Evolutionary conservation across 768 basidiomycete genomes (phyloP), one percentile per base, ranked within the genome.

Genomic region (Pleurotus cornucopiae): DNA sequence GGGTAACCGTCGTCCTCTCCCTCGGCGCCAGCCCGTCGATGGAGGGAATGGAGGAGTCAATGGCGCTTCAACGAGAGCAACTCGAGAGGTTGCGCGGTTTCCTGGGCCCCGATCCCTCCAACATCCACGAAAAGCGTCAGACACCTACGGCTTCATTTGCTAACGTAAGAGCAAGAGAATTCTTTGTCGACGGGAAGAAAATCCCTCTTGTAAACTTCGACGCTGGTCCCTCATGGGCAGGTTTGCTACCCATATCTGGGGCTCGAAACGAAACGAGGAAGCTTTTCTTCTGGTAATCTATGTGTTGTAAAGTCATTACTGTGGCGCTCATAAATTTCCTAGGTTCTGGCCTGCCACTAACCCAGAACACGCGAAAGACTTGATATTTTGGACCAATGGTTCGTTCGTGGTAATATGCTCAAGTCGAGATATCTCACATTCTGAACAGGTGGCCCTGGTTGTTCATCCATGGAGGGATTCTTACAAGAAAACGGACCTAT

Each of bases 261-360:
- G 72, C 75, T 6, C 60, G 77, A 6, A 70, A 82, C 38, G 86
- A 88, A 65, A 84, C 85, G 0, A 76, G 85, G 39, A 79, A 88
- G 67, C 76, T 86, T 18, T 72, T 74, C 63, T 76, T 76, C 63
- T 76, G 75, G 74, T 70, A 58, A 58, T 45, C 3, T 18, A 38
- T 18, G n/a, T 23, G 5, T 18, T 7, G 2, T 2, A 11, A 11
- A 34, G 30, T 2, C 11, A 34, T 34, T 2, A 9, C 30, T 34
- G 23, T 1, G 30, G 30, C 6, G 7, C 30, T 34, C 30, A 34
- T 3, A 16, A 2, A 34, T 73, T 73, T 65, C 76, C 47, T 63
- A 86, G 86, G 86, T 85, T 88, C 63, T 88, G 85, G 76, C 86
- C 85, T 13, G 80, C 86, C 0, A 83, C 81, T 41, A 83, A 84